A percentile compares a stretch with the other conserved stretches of the same genome.
Evolutionary conservation across 2,329 filamentous ascomycete species (phyloP).

Genomic region (Thielaviopsis punctulata): DNA sequence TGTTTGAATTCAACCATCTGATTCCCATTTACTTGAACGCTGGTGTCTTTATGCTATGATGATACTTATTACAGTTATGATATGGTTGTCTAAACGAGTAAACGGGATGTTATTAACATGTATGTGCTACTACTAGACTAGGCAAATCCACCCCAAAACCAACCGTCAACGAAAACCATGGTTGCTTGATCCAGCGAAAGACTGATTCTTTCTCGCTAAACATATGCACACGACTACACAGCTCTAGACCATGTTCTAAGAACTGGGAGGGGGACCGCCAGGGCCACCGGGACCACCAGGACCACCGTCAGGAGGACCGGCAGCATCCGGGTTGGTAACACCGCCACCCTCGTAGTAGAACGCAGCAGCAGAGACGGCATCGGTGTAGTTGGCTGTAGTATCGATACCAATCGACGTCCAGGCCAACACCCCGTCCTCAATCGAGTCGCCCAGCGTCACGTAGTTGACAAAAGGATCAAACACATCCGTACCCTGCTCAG

Average conservation of each 20-base stretch:
- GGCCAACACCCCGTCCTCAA: conserved; percentile 34
- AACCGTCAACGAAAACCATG: no score
- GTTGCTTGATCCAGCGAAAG: neutral
- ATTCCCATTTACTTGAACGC: no score
- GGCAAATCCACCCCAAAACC: no score
- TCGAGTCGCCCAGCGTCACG: conserved; percentile 33
- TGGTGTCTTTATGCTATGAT: no score
- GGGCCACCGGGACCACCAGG: neutral
- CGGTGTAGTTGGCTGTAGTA: conserved; percentile 12
- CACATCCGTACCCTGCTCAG: conserved; percentile 20
- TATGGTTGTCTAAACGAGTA: no score
- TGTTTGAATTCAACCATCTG: no score
- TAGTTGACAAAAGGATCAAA: conserved; percentile 41
- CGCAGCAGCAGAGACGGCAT: conserved; percentile 17
- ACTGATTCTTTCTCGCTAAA: neutral
- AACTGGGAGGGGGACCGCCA: neutral
- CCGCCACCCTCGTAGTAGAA: conserved; percentile 19
- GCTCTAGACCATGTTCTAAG: neutral
- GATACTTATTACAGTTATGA: no score
- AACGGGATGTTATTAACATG: no score
- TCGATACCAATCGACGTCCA: conserved; percentile 38
- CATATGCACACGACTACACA: neutral
- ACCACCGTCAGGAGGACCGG: conserved; percentile 1
- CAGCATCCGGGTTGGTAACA: conserved; percentile 16
- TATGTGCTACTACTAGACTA: no score